Evolutionary conservation across 768 basidiomycete genomes (phyloP).

Genomic region (Xerocomellus amylosporus): DNA sequence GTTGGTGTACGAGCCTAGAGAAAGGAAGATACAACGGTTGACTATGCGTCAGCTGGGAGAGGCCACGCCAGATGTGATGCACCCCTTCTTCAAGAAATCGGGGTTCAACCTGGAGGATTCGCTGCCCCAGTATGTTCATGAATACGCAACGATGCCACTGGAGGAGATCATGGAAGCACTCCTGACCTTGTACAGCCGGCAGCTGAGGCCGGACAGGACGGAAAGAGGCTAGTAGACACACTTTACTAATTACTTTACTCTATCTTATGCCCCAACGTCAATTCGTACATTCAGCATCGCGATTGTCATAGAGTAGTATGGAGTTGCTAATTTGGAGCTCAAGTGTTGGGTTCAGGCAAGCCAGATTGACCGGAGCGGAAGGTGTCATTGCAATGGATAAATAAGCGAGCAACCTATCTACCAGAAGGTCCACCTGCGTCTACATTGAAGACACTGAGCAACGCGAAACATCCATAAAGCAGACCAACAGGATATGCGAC

Average conservation of each 20-base stretch:
- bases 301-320: neutral
- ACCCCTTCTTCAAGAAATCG: conserved; percentile 80
- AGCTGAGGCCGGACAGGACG: conserved; percentile 43
- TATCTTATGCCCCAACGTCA: neutral
- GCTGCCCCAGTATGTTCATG: conserved; percentile 82
- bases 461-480: conserved; percentile 90
- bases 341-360: neutral
- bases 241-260: neutral
- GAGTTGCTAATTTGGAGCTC: neutral
- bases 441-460: conserved; percentile 86
- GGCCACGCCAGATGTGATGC: conserved; percentile 87
- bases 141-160: conserved; percentile 79
- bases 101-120: conserved; percentile 83
- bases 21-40: conserved; percentile 70
- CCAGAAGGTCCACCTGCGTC: conserved; percentile 34
- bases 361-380: neutral
- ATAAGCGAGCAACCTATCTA: conserved; percentile 26
- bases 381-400: conserved; percentile 13
- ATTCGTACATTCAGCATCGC: neutral
- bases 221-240: conserved; percentile 13
- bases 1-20: conserved; percentile 54
- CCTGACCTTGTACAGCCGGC: conserved; percentile 72
- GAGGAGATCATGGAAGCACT: conserved; percentile 84
- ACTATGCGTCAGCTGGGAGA: conserved; percentile 85
- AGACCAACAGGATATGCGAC: conserved; percentile 96